Evolutionary conservation across 2,329 filamentous ascomycete genomes (phyloP), one percentile per base, ranked within the genome.

Genomic region (Aspergillus neoniger): DNA sequence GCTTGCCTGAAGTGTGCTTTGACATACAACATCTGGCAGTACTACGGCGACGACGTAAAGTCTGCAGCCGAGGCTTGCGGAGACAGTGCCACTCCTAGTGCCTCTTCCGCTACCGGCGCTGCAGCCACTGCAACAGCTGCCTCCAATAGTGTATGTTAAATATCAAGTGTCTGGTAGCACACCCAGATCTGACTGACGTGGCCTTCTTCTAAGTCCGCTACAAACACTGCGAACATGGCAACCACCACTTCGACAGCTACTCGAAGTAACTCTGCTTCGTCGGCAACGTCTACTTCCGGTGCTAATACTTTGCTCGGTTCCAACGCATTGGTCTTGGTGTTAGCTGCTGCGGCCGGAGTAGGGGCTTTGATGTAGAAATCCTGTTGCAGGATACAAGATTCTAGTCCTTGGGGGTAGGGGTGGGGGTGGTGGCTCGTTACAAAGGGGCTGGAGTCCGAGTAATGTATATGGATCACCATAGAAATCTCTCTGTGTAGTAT

Each of bases 11-110:
- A 78, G 50, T 83, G 81, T 59, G 80, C 80, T 44, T 62, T 76
- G 32, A 67, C 75, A 19, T 77, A 74, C 55, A 69, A 80, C 30
- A 79, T 82, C 64, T 82, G 80, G 80, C 65, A 74, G 47, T 73
- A 76, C 61, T 82, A 83, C 53, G 76, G 79, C 15, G 58, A 65
- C 17, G 70, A 73, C 9, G 75, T 83, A 19, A 62, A 65, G 17
- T 65, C 65, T 1, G 78, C 76, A 21, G 80, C 80, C 12, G 62
- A 72, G 15, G 57, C 59, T 14, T 72, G 66, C 8, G 79, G 79
- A 61, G 53, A 55, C n/a, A 55, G 53, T n/a, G 53, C 53, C 9
- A 55, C 53, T 10, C 53, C 53, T 7, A 47, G 53, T 17, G 39
- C 53, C 10, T 55, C 53, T 21, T 55, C 53, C 15, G 53, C 39